Percentiles rank a stretch among this genome's conserved stretches.
phyloP scores from a whole-genome alignment of 108 stramenopile species.

The Asterionellopsis glacialis region DNA sequence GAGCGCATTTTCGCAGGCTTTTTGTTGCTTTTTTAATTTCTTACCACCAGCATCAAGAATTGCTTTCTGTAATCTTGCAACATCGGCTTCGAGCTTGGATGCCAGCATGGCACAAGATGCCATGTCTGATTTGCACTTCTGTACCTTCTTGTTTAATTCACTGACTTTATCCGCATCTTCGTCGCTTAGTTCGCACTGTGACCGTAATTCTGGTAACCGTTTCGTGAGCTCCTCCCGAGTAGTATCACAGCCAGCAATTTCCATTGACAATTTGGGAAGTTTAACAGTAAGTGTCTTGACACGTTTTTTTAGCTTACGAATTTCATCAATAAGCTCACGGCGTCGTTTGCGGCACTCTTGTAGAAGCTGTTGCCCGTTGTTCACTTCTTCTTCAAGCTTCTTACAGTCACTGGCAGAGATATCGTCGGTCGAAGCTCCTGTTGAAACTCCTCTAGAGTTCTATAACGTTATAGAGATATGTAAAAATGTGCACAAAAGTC shows the following conservation, averaged over 20 bases:
- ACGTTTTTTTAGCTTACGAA: constrained; percentile 50
- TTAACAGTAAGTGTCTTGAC: constrained; percentile 64
- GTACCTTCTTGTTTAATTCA: constrained; percentile 53
- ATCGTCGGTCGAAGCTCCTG: constrained; percentile 27
- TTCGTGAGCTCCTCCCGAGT: constrained; percentile 77
- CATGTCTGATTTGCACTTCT: constrained; percentile 72
- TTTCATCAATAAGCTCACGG: constrained; percentile 57
- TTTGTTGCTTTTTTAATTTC: constrained; percentile 81
- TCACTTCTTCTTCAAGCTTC: constrained; percentile 51
- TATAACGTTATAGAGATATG: constrained; percentile 1
- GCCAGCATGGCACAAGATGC: constrained; percentile 58
- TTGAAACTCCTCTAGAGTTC: constrained; percentile 47
- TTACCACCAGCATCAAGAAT: constrained; percentile 91
- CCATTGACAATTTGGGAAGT: constrained; percentile 78
- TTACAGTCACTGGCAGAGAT: constrained; percentile 35
- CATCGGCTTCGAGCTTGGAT: constrained; percentile 63
- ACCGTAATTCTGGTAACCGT: constrained; percentile 66
- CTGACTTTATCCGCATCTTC: constrained; percentile 61
- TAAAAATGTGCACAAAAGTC: constrained; percentile 2
- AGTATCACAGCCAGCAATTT: constrained; percentile 80
- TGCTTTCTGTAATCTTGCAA: constrained; percentile 76
- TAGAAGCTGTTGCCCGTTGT: constrained; percentile 37
- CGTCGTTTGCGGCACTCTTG: constrained; percentile 55
- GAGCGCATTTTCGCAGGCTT: constrained; percentile 63
- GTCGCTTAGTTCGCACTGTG: constrained; percentile 56